Evolutionary conservation across 176 grass and related monocot genomes (phyloP).

Genomic region (Eleusine indica): DNA sequence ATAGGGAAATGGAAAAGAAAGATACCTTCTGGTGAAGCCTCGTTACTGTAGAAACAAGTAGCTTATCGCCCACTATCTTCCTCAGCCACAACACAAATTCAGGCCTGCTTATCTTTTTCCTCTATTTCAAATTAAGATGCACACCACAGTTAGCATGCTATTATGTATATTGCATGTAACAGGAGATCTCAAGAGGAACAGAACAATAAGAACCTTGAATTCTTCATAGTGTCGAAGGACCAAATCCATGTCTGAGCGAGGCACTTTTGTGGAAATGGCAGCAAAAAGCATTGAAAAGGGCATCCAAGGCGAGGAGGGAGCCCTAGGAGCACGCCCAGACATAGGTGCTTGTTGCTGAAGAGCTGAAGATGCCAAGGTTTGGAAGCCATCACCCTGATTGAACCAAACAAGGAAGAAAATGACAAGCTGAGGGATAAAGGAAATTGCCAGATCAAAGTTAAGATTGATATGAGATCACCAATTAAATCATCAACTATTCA

Average conservation of each 20-base stretch:
- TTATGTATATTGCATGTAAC: constrained; percentile 11
- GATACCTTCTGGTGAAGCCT: constrained; percentile 72
- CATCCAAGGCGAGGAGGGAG: constrained; percentile 76
- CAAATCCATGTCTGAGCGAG: constrained; percentile 63
- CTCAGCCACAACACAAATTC: constrained; percentile 59
- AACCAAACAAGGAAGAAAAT: constrained; percentile 28
- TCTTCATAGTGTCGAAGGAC: constrained; percentile 67
- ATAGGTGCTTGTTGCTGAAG: constrained; percentile 20
- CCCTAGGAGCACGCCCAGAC: constrained; percentile 38
- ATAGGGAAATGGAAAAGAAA: not conserved
- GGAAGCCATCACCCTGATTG: constrained; percentile 32
- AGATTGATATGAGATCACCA: not conserved
- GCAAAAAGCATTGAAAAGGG: constrained; percentile 86
- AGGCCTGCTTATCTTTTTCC: constrained; percentile 68
- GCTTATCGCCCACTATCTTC: constrained; percentile 68
- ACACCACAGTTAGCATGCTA: constrained; percentile 25
- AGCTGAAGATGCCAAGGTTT: constrained; percentile 27
- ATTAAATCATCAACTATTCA: constrained; percentile 1
- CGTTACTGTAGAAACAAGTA: constrained; percentile 70
- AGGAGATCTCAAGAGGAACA: not conserved
- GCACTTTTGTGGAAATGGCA: constrained; percentile 71
- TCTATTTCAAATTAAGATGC: constrained; percentile 47
- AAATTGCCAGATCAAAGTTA: constrained; percentile 22
- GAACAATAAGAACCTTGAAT: constrained; percentile 62
- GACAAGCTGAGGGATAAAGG: not conserved